Percentiles rank a stretch among this genome's conserved stretches.
phyloP scores from a whole-genome alignment of 2,329 filamentous ascomycete species.

The Aspergillus sp. region DNA sequence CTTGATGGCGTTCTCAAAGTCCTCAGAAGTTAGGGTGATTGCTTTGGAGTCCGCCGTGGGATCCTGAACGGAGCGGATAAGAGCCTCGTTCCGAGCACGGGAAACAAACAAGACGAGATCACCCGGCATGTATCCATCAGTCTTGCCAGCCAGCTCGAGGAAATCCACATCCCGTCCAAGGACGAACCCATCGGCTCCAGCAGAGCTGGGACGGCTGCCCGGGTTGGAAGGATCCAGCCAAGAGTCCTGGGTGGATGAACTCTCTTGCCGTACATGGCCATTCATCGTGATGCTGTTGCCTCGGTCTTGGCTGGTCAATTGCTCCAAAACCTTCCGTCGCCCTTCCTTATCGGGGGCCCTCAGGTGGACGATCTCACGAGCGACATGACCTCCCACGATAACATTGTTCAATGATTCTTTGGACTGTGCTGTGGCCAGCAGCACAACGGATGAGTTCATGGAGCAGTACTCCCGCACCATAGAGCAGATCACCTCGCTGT shows the following conservation, averaged over 20 bases:
- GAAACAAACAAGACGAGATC: constrained; percentile 84
- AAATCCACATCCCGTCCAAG: constrained; percentile 80
- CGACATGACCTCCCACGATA: constrained; percentile 85
- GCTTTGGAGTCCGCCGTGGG: constrained; percentile 49
- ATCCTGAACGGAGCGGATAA: constrained; percentile 74
- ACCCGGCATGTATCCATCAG: constrained; percentile 97
- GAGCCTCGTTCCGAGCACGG: constrained; percentile 83
- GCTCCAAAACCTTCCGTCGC: constrained; percentile 77
- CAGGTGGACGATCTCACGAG: constrained; percentile 83
- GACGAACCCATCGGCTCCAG: constrained; percentile 62
- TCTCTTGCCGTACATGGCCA: constrained; percentile 34
- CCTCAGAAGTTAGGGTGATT: constrained; percentile 65
- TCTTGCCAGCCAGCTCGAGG: constrained; percentile 86
- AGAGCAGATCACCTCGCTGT: constrained; percentile 83
- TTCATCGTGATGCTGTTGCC: constrained; percentile 38
- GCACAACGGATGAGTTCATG: constrained; percentile 73
- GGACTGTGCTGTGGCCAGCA: constrained; percentile 85
- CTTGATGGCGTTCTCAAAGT: constrained; percentile 81
- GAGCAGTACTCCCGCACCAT: constrained; percentile 82
- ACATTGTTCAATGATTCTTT: constrained; percentile 92
- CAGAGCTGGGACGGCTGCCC: constrained; percentile 46
- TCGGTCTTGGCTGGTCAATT: constrained; percentile 58
- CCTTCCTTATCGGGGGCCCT: constrained; percentile 93
- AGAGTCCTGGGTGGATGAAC: constrained; percentile 51
- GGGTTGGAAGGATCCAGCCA: constrained; percentile 75